A percentile compares a stretch with the other conserved stretches of the same genome.
phyloP scores from a whole-genome alignment of 2,329 filamentous ascomycete species.

The Beauveria asiatica region DNA sequence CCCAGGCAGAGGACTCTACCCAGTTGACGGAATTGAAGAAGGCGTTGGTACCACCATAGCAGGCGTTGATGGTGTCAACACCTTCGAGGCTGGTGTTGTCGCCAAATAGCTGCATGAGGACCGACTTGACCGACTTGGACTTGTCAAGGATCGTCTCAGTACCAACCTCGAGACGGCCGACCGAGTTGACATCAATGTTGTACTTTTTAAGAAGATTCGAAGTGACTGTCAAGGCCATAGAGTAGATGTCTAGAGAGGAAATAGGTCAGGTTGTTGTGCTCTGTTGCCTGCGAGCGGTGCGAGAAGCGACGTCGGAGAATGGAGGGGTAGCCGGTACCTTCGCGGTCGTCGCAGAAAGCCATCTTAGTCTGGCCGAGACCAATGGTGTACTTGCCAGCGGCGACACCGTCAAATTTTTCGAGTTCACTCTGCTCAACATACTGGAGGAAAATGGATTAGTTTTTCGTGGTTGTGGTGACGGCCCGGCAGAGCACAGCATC shows the following conservation, averaged over 20 bases:
- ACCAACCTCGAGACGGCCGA: constrained; percentile 76
- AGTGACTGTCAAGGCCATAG: constrained; percentile 67
- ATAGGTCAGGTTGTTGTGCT: constrained; percentile 13
- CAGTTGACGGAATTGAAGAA: constrained; percentile 79
- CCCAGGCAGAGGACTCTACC: constrained; percentile 81
- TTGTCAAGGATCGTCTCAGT: constrained; percentile 83
- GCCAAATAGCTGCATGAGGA: constrained; percentile 78
- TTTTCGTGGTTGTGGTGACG: constrained; percentile 16
- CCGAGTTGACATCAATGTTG: constrained; percentile 67
- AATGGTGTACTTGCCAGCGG: constrained; percentile 80
- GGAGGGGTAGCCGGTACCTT: constrained; percentile 48
- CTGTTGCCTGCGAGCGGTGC: not conserved
- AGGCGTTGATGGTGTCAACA: constrained; percentile 75
- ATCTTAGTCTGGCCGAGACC: constrained; percentile 86
- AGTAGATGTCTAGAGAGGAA: constrained; percentile 66
- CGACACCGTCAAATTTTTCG: constrained; percentile 79
- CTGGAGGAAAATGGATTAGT: constrained; percentile 33
- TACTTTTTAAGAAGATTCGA: constrained; percentile 76
- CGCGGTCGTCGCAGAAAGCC: constrained; percentile 84
- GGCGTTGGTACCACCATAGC: constrained; percentile 80
- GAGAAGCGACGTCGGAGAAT: constrained; percentile 11
- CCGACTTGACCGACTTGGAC: constrained; percentile 84
- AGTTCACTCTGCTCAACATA: constrained; percentile 78
- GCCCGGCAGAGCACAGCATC: constrained; percentile 9
- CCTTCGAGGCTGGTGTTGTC: constrained; percentile 80